These are phyloP conservation scores for Sporothrix inflata DNA, from an alignment of 2,329 filamentous ascomycete species.

Conservation along the genomic window DNA sequence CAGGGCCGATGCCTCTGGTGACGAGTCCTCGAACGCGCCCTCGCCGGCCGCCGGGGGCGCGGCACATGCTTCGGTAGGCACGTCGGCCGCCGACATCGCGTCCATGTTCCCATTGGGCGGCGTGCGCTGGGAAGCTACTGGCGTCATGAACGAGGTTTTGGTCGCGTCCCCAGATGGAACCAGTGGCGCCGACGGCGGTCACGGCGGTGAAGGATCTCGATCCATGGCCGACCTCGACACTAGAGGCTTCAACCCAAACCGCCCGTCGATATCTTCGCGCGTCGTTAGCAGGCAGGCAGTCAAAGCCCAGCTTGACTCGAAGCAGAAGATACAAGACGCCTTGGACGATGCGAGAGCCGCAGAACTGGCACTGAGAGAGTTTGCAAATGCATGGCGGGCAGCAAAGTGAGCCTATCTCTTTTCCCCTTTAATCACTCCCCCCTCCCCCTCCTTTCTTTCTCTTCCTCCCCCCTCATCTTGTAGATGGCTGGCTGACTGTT, in stretches of 20 bases:
- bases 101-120: constrained; percentile 58
- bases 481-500: not conserved
- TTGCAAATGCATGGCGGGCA: constrained; percentile 78
- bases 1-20: constrained; percentile 49
- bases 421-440: not conserved
- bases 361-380: constrained; percentile 81
- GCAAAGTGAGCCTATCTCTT: constrained; percentile 65
- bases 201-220: not conserved
- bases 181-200: constrained; percentile 40
- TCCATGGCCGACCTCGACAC: not conserved
- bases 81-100: constrained; percentile 48
- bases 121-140: constrained; percentile 73
- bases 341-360: constrained; percentile 80
- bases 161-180: constrained; percentile 50
- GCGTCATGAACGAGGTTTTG: constrained; percentile 75
- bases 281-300: constrained; percentile 55
- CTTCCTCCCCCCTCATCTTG: not conserved
- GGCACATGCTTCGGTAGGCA: constrained; percentile 48
- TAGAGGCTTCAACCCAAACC: constrained; percentile 41
- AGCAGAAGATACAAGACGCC: constrained; percentile 67
- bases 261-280: constrained; percentile 45
- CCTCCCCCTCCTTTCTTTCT: not conserved
- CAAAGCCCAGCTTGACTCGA: constrained; percentile 66
- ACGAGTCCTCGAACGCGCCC: constrained; percentile 40
- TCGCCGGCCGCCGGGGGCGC: constrained; percentile 49